A percentile compares a stretch with the other conserved stretches of the same genome.
Conservation (phyloP, 2,329 filamentous ascomycete species). For the Sclerotiophoma versabilis region DNA sequence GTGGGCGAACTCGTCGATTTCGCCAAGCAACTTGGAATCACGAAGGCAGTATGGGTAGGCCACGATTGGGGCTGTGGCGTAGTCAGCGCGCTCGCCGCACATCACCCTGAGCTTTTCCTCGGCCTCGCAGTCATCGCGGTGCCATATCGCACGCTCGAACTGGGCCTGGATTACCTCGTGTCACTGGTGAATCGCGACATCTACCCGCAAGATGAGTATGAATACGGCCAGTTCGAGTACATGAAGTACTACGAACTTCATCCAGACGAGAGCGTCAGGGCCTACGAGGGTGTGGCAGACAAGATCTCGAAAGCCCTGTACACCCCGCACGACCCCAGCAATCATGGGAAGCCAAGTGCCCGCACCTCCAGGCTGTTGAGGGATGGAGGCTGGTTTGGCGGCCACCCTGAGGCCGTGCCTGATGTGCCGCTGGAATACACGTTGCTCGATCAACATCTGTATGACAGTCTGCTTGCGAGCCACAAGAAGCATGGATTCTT, state of each 20-base stretch:
- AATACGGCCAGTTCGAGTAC: constrained; percentile 49
- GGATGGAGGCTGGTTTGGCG: constrained; percentile 46
- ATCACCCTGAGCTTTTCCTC: constrained; percentile 43
- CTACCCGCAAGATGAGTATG: constrained; percentile 55
- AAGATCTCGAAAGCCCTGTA: constrained; percentile 36
- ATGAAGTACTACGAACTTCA: constrained; percentile 42
- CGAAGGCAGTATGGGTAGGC: constrained; percentile 57
- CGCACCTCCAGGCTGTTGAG: constrained; percentile 21
- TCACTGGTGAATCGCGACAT: constrained; percentile 52
- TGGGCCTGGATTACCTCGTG: constrained; percentile 49
- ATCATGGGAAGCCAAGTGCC: constrained; percentile 33
- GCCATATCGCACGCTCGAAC: constrained; percentile 53
- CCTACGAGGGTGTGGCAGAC: constrained; percentile 33
- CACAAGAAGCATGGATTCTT: constrained; percentile 53
- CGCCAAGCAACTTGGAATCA: constrained; percentile 48
- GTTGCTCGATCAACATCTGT: constrained; percentile 38
- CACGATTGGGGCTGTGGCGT: constrained; percentile 55
- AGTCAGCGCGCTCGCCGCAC: constrained; percentile 39
- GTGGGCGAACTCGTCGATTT: constrained; percentile 47
- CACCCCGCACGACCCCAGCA: constrained; percentile 28
- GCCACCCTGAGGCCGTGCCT: constrained; percentile 32
- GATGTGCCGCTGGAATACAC: constrained; percentile 41
- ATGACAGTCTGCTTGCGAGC: constrained; percentile 38
- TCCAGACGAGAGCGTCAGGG: constrained; percentile 20
- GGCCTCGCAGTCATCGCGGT: constrained; percentile 44